Percentiles rank a stretch among this genome's conserved stretches.
These are phyloP conservation scores for Starmera stellimalicola DNA, from an alignment of 1,139 yeast genomes.

Conservation along the genomic window DNA sequence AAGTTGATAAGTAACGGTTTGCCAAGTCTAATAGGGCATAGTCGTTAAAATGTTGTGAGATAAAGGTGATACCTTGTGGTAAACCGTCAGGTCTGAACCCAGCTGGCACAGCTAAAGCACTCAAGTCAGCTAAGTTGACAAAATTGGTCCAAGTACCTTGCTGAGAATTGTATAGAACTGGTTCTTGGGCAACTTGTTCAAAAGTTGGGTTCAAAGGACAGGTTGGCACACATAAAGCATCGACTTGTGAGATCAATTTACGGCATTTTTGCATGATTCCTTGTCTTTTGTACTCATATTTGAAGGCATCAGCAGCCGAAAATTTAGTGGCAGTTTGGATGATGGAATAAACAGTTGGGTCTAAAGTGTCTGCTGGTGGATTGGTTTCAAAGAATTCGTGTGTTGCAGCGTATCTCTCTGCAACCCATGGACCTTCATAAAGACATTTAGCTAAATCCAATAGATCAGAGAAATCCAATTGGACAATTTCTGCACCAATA, in stretches of 20 bases:
- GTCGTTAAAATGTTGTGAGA: constrained; percentile 77
- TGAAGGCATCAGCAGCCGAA: constrained; percentile 77
- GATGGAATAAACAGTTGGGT: constrained; percentile 74
- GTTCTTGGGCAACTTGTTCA: constrained; percentile 62
- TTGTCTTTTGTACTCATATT: constrained; percentile 76
- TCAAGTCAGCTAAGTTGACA: constrained; percentile 86
- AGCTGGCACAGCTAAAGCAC: constrained; percentile 85
- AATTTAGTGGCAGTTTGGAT: constrained; percentile 69
- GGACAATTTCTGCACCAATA: constrained; percentile 48
- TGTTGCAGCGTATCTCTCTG: constrained; percentile 83
- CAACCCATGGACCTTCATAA: constrained; percentile 99
- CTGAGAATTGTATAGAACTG: constrained; percentile 70
- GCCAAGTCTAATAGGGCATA: constrained; percentile 84
- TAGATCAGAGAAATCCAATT: constrained; percentile 64
- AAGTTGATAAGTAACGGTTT: constrained; percentile 46
- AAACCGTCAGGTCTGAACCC: constrained; percentile 80
- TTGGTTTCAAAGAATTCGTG: constrained; percentile 62
- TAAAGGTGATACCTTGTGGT: constrained; percentile 83
- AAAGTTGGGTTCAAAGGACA: constrained; percentile 88
- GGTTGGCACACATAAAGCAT: constrained; percentile 82
- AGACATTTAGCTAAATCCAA: constrained; percentile 78
- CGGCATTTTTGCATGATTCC: constrained; percentile 59
- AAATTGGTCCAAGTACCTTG: constrained; percentile 98
- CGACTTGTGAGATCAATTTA: constrained; percentile 46
- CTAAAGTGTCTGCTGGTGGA: constrained; percentile 65